phyloP scores from a whole-genome alignment of 495 filamentous ascomycete genomes.

The Melanomma pulvis-pyrius region DNA sequence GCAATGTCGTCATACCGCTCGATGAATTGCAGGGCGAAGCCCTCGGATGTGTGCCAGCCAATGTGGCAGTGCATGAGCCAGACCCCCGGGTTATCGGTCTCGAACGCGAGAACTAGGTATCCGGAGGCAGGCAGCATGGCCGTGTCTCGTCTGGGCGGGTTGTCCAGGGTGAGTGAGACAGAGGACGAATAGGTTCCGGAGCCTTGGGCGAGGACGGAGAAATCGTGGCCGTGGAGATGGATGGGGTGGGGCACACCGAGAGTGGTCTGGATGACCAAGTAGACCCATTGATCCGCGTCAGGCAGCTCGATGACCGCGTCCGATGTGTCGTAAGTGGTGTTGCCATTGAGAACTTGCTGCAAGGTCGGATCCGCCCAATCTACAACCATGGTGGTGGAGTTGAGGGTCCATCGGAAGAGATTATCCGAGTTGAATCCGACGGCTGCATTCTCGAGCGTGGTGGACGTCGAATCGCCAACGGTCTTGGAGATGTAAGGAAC shows the following conservation, averaged over 20 bases:
- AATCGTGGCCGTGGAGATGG: slow-evolving; percentile 27
- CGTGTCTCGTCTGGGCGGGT: slow-evolving; percentile 20
- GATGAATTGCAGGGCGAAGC: slow-evolving; percentile 21
- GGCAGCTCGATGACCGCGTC: slow-evolving; percentile 48
- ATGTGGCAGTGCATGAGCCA: slow-evolving; percentile 33
- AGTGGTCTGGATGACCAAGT: slow-evolving; percentile 50
- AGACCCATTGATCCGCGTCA: slow-evolving; percentile 50
- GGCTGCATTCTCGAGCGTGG: slow-evolving; percentile 38
- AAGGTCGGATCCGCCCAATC: slow-evolving; percentile 52
- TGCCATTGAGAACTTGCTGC: slow-evolving; percentile 44
- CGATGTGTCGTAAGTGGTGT: slow-evolving; percentile 39
- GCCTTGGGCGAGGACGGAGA: slow-evolving; percentile 27
- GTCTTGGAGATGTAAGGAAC: slow-evolving; percentile 47
- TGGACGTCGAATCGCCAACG: slow-evolving; percentile 37
- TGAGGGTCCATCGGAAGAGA: slow-evolving; percentile 47
- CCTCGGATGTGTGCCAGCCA: slow-evolving; percentile 24
- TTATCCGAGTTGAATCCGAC: slow-evolving; percentile 21
- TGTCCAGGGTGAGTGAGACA: slow-evolving; percentile 13
- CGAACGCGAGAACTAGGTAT: slow-evolving; percentile 20
- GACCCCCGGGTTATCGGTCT: slow-evolving; percentile 28
- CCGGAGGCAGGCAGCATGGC: slow-evolving; percentile 18
- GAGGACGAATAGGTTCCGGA: slow-evolving; percentile 10
- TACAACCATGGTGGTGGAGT: slow-evolving; percentile 47
- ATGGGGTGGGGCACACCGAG: slow-evolving; percentile 20
- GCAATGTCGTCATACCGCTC: slow-evolving; percentile 20